These are phyloP conservation scores for Leishmania guyanensis DNA, from an alignment of 208 protist genomes.

Conservation along the genomic window DNA sequence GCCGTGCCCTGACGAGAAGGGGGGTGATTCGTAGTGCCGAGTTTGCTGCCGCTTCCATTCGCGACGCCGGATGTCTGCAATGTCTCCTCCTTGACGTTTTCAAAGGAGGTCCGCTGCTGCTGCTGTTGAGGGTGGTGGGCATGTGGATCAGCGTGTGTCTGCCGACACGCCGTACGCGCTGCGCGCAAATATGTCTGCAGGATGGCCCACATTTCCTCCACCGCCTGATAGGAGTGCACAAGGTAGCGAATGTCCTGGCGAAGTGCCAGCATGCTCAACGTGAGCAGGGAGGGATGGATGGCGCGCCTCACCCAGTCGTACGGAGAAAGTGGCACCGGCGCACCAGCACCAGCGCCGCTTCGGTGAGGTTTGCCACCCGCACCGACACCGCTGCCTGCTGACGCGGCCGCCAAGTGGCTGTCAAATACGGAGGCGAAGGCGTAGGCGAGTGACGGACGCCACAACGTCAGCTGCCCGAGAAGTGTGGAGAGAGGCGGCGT, in stretches of 20 bases:
- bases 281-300: conserved; percentile 14
- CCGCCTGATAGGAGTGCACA: conserved; percentile 22
- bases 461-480: conserved; percentile 1
- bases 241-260: conserved; percentile 29
- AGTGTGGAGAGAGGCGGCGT: not conserved
- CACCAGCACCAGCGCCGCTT: not conserved
- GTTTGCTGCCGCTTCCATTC: not conserved
- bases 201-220: conserved; percentile 28
- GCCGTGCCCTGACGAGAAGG: not conserved
- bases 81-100: not conserved
- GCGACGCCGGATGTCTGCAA: not conserved
- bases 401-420: conserved; percentile 4
- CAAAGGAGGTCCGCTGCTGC: not conserved
- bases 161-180: conserved; percentile 7
- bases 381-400: not conserved
- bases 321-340: not conserved
- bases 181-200: conserved; percentile 9
- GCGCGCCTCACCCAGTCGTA: conserved; percentile 13
- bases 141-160: not conserved
- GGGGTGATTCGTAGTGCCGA: not conserved
- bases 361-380: not conserved
- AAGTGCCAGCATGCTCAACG: conserved; percentile 18
- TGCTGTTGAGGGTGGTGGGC: not conserved
- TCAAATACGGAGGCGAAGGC: conserved; percentile 12
- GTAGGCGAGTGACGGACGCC: conserved; percentile 14